Conservation (phyloP, 108 stramenopile genomes). For the Cyclostephanos tholiformis region DNA sequence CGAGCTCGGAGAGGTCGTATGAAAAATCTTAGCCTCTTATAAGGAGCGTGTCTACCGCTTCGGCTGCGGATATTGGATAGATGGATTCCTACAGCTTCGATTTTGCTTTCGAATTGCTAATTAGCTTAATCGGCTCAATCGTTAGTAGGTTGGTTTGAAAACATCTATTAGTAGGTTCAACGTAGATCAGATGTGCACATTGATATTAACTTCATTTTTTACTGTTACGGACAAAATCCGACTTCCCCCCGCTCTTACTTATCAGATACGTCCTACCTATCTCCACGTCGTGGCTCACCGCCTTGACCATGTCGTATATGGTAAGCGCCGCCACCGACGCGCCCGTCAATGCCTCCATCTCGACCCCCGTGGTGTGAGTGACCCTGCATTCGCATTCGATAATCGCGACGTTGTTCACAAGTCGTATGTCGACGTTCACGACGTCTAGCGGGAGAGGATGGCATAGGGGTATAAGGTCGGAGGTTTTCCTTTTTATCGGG, state of each 20-base stretch:
- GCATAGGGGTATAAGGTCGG: slow-evolving; percentile 84
- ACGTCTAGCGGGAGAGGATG: slow-evolving; percentile 82
- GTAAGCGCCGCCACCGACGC: slow-evolving; percentile 90
- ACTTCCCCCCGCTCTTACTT: slow-evolving; percentile 87
- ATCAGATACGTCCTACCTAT: slow-evolving; percentile 74
- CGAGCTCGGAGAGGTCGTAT: no score
- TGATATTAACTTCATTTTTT: no score
- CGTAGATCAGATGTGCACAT: no score
- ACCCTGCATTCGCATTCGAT: slow-evolving; percentile 83
- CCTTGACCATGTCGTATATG: slow-evolving; percentile 98
- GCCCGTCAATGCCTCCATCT: slow-evolving; percentile 97
- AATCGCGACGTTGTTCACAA: slow-evolving; percentile 52
- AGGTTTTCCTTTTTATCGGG: slow-evolving; percentile 71
- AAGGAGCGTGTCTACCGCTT: no score
- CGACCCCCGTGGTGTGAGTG: slow-evolving; percentile 95
- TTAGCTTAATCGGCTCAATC: no score
- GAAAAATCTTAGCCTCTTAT: no score
- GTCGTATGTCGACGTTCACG: slow-evolving; percentile 68
- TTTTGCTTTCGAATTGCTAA: no score
- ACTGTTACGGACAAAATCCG: slow-evolving; percentile 22
- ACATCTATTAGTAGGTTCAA: no score
- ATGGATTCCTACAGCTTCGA: no score
- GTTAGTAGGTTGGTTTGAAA: no score
- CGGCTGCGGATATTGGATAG: no score
- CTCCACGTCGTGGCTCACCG: slow-evolving; percentile 88